phyloP scores from a whole-genome alignment of 768 basidiomycete genomes.

The Pulveroboletus sp. region DNA sequence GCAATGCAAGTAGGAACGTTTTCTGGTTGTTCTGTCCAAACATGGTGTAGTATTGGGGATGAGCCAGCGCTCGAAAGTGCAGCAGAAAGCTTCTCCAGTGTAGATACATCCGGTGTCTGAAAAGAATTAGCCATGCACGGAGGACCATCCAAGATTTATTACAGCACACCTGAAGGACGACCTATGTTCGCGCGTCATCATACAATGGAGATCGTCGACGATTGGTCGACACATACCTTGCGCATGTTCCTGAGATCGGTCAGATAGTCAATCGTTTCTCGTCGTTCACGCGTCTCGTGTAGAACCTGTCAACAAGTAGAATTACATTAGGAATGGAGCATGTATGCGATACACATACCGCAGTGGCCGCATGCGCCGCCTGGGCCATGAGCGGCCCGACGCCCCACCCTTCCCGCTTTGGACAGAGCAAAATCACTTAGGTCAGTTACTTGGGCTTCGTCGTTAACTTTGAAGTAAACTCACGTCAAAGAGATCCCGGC shows the following conservation, averaged over 20 bases:
- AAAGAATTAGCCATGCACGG: background rate
- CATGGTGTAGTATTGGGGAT: conserved; percentile 35
- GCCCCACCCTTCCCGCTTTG: conserved; percentile 42
- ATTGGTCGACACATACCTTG: conserved; percentile 29
- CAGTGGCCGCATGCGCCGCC: conserved; percentile 41
- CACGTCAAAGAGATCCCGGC: conserved; percentile 41
- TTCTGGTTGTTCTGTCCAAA: conserved; percentile 46
- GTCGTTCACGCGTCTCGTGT: conserved; percentile 36
- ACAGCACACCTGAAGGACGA: conserved; percentile 37
- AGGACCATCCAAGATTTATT: background rate
- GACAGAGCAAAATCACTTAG: background rate
- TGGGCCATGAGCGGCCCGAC: conserved; percentile 45
- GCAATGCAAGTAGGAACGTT: conserved; percentile 41
- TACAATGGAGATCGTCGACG: background rate
- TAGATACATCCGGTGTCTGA: conserved; percentile 33
- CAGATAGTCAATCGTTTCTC: conserved; percentile 39
- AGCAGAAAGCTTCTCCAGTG: conserved; percentile 31
- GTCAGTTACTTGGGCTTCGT: background rate
- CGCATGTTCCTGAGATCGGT: conserved; percentile 39
- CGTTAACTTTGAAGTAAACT: conserved; percentile 11
- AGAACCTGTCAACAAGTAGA: conserved; percentile 29
- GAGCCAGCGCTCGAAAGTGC: conserved; percentile 22
- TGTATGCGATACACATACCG: conserved; percentile 22
- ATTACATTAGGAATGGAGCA: too few species aligned
- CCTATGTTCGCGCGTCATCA: conserved; percentile 22